These are phyloP conservation scores for Schoenoplectus tabernaemontani DNA, from an alignment of 202 grass and related monocot species.

Conservation along the genomic window DNA sequence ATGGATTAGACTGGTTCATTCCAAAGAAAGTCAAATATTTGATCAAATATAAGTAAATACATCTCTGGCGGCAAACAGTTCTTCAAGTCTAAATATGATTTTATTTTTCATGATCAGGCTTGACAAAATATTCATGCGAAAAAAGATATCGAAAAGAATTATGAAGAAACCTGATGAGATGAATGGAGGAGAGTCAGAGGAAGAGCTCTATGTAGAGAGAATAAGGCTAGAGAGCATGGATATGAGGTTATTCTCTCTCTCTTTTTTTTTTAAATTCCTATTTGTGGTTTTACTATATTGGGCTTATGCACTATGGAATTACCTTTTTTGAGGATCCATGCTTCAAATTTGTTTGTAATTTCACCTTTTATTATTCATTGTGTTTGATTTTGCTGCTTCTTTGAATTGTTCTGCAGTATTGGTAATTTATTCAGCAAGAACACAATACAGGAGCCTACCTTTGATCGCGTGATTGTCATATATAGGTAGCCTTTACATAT, in stretches of 20 bases:
- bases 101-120: constrained; percentile 41
- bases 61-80: constrained; percentile 11
- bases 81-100: constrained; percentile 11
- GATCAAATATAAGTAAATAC: not conserved
- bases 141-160: constrained; percentile 39
- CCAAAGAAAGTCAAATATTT: constrained; percentile 24
- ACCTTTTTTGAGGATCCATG: not conserved
- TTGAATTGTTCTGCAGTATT: constrained; percentile 36
- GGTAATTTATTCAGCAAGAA: constrained; percentile 64
- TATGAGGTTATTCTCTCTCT: constrained; percentile 43
- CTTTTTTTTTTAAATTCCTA: constrained; percentile 24
- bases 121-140: constrained; percentile 67
- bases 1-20: constrained; percentile 1
- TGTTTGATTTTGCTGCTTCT: constrained; percentile 5
- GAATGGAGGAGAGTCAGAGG: constrained; percentile 40
- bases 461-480: constrained; percentile 96
- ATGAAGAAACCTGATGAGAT: constrained; percentile 74
- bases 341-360: not conserved
- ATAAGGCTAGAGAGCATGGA: constrained; percentile 84
- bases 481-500: constrained; percentile 57
- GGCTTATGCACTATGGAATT: not conserved
- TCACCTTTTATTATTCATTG: not conserved
- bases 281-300: constrained; percentile 12
- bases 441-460: constrained; percentile 93
- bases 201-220: constrained; percentile 67